Evolutionary conservation across 345 rosid species (phyloP).

Genomic region (Salix udensis): DNA sequence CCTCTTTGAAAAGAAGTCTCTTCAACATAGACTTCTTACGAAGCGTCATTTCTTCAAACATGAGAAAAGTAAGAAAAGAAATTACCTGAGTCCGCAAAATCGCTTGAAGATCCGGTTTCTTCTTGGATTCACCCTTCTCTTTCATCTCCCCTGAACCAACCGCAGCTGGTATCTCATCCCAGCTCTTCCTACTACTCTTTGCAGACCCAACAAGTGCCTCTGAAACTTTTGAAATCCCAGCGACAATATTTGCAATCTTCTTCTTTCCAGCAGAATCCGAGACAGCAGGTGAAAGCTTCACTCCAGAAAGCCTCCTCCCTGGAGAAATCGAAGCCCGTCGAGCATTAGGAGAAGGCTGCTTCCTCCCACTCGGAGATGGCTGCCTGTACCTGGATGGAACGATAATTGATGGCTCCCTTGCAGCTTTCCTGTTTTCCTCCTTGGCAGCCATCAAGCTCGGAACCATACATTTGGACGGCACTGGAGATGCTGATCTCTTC

Average conservation of each 20-base stretch:
- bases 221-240: slow-evolving; percentile 66
- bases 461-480: slow-evolving; percentile 83
- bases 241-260: slow-evolving; percentile 59
- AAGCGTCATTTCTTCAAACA: not conserved
- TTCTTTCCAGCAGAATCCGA: slow-evolving; percentile 74
- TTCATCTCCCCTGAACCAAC: slow-evolving; percentile 38
- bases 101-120: slow-evolving; percentile 55
- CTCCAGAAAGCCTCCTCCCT: slow-evolving; percentile 65
- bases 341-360: slow-evolving; percentile 64
- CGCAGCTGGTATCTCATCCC: slow-evolving; percentile 53
- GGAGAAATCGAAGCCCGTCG: slow-evolving; percentile 80
- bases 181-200: slow-evolving; percentile 50
- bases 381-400: slow-evolving; percentile 93
- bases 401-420: slow-evolving; percentile 74
- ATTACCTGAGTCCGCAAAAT: slow-evolving; percentile 87
- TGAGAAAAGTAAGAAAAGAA: not conserved
- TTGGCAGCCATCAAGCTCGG: slow-evolving; percentile 72
- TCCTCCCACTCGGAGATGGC: slow-evolving; percentile 79
- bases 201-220: slow-evolving; percentile 60
- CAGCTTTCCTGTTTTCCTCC: slow-evolving; percentile 67
- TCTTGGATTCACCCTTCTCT: slow-evolving; percentile 44
- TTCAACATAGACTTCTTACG: not conserved
- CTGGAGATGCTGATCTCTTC: slow-evolving; percentile 87
- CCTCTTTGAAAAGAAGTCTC: not conserved
- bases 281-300: slow-evolving; percentile 65